Percentiles rank a stretch among this genome's conserved stretches.
phyloP scores from a whole-genome alignment of 2,329 filamentous ascomycete genomes.

The Fusarium denticulatum region DNA sequence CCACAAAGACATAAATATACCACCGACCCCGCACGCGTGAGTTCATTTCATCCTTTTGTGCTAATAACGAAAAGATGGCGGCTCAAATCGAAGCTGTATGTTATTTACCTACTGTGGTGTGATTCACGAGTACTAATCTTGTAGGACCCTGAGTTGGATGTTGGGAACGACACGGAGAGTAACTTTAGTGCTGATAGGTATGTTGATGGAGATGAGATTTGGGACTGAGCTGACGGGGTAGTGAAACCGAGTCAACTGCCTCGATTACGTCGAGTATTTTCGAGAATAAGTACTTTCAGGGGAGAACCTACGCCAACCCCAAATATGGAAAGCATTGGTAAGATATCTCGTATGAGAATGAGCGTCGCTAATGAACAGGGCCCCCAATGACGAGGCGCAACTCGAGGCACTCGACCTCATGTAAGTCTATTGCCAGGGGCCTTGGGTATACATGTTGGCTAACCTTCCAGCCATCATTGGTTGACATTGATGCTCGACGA shows the following conservation, averaged over 20 bases:
- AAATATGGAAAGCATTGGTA: constrained; percentile 42
- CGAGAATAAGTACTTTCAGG: constrained; percentile 35
- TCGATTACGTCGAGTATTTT: constrained; percentile 41
- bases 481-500: constrained; percentile 34
- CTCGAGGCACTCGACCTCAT: constrained; percentile 41
- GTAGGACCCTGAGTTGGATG: constrained; percentile 20
- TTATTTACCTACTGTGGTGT: fast-evolving
- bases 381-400: constrained; percentile 37
- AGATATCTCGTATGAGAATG: fast-evolving
- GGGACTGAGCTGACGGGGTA: neutral
- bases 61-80: neutral
- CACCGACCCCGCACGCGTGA: neutral
- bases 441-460: fast-evolving
- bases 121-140: neutral
- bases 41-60: no score
- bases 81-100: constrained; percentile 27
- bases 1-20: neutral
- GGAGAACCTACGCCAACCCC: constrained; percentile 35
- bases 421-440: neutral
- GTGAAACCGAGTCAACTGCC: constrained; percentile 26
- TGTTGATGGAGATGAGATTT: fast-evolving
- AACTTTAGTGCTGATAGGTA: constrained; percentile 24
- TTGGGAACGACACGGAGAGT: constrained; percentile 11
- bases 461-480: constrained; percentile 32
- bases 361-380: constrained; percentile 13